Conservation (phyloP, 1,284 basidiomycete genomes). For the Limonomyces culmigenus region DNA sequence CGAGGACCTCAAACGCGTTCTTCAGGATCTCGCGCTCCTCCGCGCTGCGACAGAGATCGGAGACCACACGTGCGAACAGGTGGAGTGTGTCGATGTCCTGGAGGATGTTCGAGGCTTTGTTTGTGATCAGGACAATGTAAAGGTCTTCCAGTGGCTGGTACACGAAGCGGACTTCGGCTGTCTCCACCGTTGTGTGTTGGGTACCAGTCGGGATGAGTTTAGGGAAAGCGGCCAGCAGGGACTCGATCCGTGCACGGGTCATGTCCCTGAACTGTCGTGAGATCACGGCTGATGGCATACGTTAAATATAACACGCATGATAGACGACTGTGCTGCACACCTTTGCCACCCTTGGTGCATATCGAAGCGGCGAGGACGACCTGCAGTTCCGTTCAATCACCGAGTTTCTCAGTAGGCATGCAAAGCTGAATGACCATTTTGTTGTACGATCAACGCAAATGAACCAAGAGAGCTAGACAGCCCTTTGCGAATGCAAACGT, state of each 20-base stretch:
- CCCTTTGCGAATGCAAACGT: background rate
- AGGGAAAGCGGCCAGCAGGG: conserved; percentile 91
- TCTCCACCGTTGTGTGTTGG: conserved; percentile 95
- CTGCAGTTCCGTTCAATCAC: conserved; percentile 20
- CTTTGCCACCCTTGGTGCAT: conserved; percentile 87
- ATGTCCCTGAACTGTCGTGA: conserved; percentile 95
- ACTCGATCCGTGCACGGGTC: conserved; percentile 84
- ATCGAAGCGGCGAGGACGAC: conserved; percentile 88
- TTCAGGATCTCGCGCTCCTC: conserved; percentile 85
- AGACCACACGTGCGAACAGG: conserved; percentile 86
- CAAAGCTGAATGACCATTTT: background rate
- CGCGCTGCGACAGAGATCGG: conserved; percentile 77
- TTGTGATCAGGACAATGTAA: conserved; percentile 95
- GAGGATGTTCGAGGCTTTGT: conserved; percentile 94
- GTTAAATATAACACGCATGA: background rate
- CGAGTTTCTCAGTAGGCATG: background rate
- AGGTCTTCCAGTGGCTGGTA: conserved; percentile 98
- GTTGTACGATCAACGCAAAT: background rate
- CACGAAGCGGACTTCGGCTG: conserved; percentile 87
- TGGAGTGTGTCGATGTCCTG: conserved; percentile 97
- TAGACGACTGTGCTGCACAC: conserved; percentile 23
- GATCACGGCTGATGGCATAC: conserved; percentile 69
- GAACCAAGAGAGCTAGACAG: background rate
- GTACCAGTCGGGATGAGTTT: conserved; percentile 95
- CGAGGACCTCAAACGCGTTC: conserved; percentile 89